These are phyloP conservation scores for Monsonia emarginata DNA, from an alignment of 441 rosid genomes.

Conservation along the genomic window DNA sequence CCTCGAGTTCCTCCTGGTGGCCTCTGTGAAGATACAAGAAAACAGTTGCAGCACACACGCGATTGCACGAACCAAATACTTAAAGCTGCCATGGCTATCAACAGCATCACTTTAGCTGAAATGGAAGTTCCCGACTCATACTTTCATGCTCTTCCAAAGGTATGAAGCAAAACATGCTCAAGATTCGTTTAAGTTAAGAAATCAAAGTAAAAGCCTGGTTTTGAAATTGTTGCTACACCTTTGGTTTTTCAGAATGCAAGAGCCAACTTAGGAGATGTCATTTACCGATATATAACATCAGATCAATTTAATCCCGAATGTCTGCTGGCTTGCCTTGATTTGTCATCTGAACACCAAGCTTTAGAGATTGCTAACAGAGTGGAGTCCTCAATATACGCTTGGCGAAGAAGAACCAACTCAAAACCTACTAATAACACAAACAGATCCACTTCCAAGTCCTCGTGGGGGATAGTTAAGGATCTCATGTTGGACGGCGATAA, in stretches of 20 bases:
- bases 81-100: slow-evolving; percentile 96
- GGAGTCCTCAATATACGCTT: slow-evolving; percentile 66
- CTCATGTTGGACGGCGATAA: slow-evolving; percentile 75
- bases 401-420: slow-evolving; percentile 51
- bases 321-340: slow-evolving; percentile 81
- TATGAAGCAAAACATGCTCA: slow-evolving; percentile 12
- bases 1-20: slow-evolving; percentile 86
- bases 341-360: slow-evolving; percentile 91
- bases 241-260: slow-evolving; percentile 71
- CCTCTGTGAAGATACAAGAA: slow-evolving; percentile 62
- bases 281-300: slow-evolving; percentile 68
- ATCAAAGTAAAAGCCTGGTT: slow-evolving; percentile 1
- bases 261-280: slow-evolving; percentile 71
- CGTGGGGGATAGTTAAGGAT: slow-evolving; percentile 90
- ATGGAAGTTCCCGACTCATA: slow-evolving; percentile 86
- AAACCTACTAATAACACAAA: slow-evolving; percentile 36
- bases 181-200: background rate
- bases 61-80: slow-evolving; percentile 91
- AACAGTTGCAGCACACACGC: slow-evolving; percentile 76
- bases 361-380: slow-evolving; percentile 82
- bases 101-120: slow-evolving; percentile 61
- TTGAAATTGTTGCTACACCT: slow-evolving; percentile 8
- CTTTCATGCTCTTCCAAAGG: slow-evolving; percentile 87
- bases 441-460: slow-evolving; percentile 52
- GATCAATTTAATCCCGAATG: slow-evolving; percentile 82